Evolutionary conservation across 495 filamentous ascomycete genomes (phyloP).

Genomic region (Xylona heveae): DNA sequence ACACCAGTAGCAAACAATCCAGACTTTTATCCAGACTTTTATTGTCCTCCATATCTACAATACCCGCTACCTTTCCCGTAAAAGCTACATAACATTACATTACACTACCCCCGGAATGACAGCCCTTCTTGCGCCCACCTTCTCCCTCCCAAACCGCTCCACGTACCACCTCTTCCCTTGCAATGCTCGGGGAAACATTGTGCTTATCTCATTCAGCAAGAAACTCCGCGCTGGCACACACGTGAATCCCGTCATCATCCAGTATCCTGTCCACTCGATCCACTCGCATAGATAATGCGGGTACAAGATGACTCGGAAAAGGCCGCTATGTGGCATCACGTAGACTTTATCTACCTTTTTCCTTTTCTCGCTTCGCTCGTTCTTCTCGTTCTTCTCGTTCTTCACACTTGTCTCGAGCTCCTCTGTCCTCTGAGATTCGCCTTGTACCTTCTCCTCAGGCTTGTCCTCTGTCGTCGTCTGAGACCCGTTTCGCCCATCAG

Average conservation of each 20-base stretch:
- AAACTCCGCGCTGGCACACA: slow-evolving; percentile 59
- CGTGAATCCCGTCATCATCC: slow-evolving; percentile 35
- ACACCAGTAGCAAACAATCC: no score
- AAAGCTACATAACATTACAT: no score
- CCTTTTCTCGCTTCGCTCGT: slow-evolving; percentile 13
- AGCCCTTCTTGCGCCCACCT: slow-evolving; percentile 52
- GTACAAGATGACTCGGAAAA: slow-evolving; percentile 68
- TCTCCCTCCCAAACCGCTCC: slow-evolving; percentile 63
- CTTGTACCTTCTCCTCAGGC: no score
- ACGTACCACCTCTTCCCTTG: slow-evolving; percentile 75
- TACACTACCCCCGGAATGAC: slow-evolving; percentile 60
- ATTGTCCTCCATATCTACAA: no score
- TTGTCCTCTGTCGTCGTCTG: no score
- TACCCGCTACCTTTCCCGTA: no score
- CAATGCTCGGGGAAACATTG: slow-evolving; percentile 79
- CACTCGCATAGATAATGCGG: slow-evolving; percentile 92
- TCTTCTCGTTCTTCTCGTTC: slow-evolving; percentile 18
- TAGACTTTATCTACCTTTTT: slow-evolving; percentile 60
- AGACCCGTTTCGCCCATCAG: no score
- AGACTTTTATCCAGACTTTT: no score
- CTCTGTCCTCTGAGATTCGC: no score
- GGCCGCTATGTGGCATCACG: slow-evolving; percentile 58
- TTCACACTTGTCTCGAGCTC: slow-evolving; percentile 22
- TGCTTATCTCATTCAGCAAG: slow-evolving; percentile 63
- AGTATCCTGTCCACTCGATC: slow-evolving; percentile 88